phyloP scores from a whole-genome alignment of 2,329 filamentous ascomycete genomes.

The Alternaria brassicicola region DNA sequence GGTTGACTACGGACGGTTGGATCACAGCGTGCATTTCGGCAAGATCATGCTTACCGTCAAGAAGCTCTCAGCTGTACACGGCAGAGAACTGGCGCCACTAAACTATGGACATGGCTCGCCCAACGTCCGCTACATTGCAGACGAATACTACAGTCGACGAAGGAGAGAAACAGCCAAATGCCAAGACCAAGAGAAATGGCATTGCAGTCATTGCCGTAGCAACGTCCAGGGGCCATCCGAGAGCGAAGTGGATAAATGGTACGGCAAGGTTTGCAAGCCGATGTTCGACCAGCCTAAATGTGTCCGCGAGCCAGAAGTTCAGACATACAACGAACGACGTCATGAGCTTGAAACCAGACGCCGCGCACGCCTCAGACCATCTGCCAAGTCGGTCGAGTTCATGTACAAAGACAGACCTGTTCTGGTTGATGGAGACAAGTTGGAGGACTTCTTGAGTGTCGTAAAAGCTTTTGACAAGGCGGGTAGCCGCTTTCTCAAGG shows the following conservation, averaged over 20 bases:
- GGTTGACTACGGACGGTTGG: conserved; percentile 44
- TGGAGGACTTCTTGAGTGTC: conserved; percentile 39
- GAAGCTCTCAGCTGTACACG: conserved; percentile 37
- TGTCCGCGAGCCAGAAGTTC: conserved; percentile 27
- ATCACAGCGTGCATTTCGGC: conserved; percentile 50
- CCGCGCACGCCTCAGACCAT: conserved; percentile 37
- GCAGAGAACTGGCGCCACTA: conserved; percentile 37
- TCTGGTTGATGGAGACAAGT: conserved; percentile 37
- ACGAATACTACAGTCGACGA: conserved; percentile 17
- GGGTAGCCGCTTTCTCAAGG: conserved; percentile 33
- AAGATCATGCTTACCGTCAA: conserved; percentile 49
- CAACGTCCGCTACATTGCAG: conserved; percentile 9
- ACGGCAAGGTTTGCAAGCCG: conserved; percentile 42
- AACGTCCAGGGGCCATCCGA: conserved; percentile 22
- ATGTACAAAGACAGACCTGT: conserved; percentile 45
- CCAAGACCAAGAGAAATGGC: conserved; percentile 27
- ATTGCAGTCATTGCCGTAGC: conserved; percentile 32
- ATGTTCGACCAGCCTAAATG: conserved; percentile 29
- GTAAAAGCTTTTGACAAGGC: conserved; percentile 37
- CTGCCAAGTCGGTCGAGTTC: conserved; percentile 46
- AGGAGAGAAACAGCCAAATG: neutral
- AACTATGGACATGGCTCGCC: conserved; percentile 40
- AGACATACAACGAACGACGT: conserved; percentile 37
- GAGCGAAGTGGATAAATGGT: conserved; percentile 40
- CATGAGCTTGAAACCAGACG: conserved; percentile 38